Evolutionary conservation across 495 filamentous ascomycete species (phyloP), one percentile per base, ranked within the genome.

Genomic region (Aspergillus avenaceus): DNA sequence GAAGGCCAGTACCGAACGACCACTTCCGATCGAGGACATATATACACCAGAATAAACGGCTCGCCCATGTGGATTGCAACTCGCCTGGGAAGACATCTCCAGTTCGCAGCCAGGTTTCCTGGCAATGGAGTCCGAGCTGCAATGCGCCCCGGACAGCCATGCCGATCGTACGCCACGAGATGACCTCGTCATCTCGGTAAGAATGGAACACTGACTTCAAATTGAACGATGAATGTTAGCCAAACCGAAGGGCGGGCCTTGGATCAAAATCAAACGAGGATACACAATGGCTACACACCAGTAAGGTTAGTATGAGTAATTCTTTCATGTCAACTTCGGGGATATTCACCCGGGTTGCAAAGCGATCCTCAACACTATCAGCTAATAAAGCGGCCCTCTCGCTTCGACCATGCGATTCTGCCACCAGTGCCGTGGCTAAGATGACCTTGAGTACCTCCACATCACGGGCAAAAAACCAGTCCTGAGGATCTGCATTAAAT

Each of bases 21-120:
- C 85, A 92, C 31, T 90, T 76, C 5, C 86, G 73, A 60, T 95
- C 89, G 21, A 95, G 75, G 2, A 89, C 83, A 52, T 90, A 91
- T 19, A 87, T 79, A n/a, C 84, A 81, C 89, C 89, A 95, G 61
- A 91, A 95, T 0, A 86, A 77, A 27, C 83, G 77, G 25, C 84
- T 75, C 0, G 83, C 86, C 56, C 76, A 77, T 12, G 70, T 73
- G 23, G 83, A 78, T 32, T 86, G 83, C 16, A 75, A 54, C 32
- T 84, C 78, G 38, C 82, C 80, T 5, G 81, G 74, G 47, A 78
- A 74, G 31, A 73, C 65, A 18, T 69, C 71, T 8, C 69, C 69
- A 8, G 84, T 81, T 38, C 74, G 81, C 19, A 79, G 72, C 66
- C 90, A 78, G 1, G 82, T 87, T 38, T 90, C 86, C 47, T 83